phyloP scores from a whole-genome alignment of 805 yeast species.

The Saccharomycopsis amapae region DNA sequence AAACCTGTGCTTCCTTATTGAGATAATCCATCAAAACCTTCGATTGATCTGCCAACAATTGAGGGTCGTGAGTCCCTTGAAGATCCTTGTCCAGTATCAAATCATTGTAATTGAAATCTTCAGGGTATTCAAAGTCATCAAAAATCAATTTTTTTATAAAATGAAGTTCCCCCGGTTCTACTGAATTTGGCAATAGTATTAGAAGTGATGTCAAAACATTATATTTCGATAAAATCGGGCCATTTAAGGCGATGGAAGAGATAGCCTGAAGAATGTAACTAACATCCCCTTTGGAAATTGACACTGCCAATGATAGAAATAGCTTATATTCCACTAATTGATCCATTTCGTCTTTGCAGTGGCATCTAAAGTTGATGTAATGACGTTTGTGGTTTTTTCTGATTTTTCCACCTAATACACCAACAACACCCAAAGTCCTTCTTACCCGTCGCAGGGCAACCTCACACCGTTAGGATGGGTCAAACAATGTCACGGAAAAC shows the following conservation, averaged over 20 bases:
- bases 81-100: constrained; percentile 4
- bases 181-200: constrained; percentile 14
- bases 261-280: not conserved
- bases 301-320: constrained; percentile 10
- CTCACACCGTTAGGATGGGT: too few species aligned
- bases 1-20: not conserved
- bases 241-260: constrained; percentile 73
- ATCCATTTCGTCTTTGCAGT: constrained; percentile 74
- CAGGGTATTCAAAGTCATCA: not conserved
- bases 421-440: too few species aligned
- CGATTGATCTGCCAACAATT: constrained; percentile 4
- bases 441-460: too few species aligned
- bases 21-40: not conserved
- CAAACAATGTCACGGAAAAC: too few species aligned
- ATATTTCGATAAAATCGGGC: not conserved
- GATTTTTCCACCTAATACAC: too few species aligned
- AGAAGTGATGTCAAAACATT: constrained; percentile 15
- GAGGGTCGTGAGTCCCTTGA: constrained; percentile 1
- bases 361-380: too few species aligned
- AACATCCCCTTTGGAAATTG: constrained; percentile 12
- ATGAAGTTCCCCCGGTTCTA: constrained; percentile 9
- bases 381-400: too few species aligned
- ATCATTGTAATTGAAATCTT: not conserved
- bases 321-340: constrained; percentile 11
- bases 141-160: constrained; percentile 11